Evolutionary conservation across 768 basidiomycete genomes (phyloP).

Genomic region (Artomyces pyxidatus): DNA sequence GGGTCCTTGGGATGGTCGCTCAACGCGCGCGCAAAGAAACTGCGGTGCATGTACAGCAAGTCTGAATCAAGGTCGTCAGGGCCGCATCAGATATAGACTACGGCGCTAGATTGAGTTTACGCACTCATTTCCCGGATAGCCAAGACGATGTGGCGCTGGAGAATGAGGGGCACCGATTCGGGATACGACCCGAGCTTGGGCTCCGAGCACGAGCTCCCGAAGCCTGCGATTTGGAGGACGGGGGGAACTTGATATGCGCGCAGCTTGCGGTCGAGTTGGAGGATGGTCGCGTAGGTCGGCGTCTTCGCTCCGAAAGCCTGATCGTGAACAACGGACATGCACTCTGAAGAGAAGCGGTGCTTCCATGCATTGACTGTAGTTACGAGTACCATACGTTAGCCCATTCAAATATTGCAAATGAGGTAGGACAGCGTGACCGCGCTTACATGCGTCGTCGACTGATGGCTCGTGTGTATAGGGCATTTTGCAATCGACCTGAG

Average conservation of each 20-base stretch:
- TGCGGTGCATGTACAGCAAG: constrained; percentile 61
- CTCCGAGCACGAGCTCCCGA: constrained; percentile 33
- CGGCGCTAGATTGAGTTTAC: too few relatives aligned
- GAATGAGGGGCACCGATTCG: constrained; percentile 47
- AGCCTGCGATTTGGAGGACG: constrained; percentile 55
- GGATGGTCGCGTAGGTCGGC: constrained; percentile 52
- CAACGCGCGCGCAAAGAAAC: constrained; percentile 64
- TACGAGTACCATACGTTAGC: not conserved
- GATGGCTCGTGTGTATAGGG: constrained; percentile 39
- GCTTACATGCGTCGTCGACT: constrained; percentile 39
- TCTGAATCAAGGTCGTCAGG: constrained; percentile 1
- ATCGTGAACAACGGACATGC: constrained; percentile 57
- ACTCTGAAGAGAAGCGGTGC: constrained; percentile 54
- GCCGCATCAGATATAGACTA: too few relatives aligned
- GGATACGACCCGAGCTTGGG: constrained; percentile 28
- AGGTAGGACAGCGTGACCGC: too few relatives aligned
- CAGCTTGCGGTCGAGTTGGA: constrained; percentile 60
- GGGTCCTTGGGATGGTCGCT: constrained; percentile 57
- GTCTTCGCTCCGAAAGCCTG: constrained; percentile 57
- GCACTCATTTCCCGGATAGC: constrained; percentile 62
- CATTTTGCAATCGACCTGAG: constrained; percentile 17
- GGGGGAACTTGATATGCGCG: constrained; percentile 56
- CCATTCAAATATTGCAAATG: constrained; percentile 24
- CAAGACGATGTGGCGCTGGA: constrained; percentile 61
- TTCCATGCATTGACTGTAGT: constrained; percentile 58